Base-by-base conservation (phyloP, 345 rosid genomes). In the Salix koriyanagi region DNA sequence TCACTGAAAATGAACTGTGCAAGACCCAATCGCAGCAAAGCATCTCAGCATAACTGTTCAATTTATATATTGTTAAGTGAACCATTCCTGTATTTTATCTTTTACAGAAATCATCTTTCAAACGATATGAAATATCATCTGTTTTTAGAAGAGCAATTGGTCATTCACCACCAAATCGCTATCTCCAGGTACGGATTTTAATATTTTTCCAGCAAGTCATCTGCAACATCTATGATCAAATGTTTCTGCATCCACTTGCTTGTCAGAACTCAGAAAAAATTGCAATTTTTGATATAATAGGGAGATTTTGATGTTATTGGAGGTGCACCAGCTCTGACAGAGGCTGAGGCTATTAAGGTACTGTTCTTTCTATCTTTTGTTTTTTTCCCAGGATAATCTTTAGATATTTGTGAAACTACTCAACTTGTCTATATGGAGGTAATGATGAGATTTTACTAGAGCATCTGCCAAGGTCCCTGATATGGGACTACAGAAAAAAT, bases 271-370 rank as follows among this genome's bases (percentile, higher is more conserved):
- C 60, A 70, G 70, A n/a, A 50, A 23, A 66, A 69, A 72, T 12
- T 54, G 60, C 73, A 36, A 6, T 79, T 80, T 84, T 74, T 58
- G 75, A 80, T 69, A 71, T 41, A 76, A 86, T 65, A 95, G 99
- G 97, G 95, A 65, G 99, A 95, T 82, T 95, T 95, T 80, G 99
- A 95, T 85, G 87, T 95, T 79, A 73, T 95, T 80, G 97, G 97
- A 79, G 99, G 99, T 85, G 89, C 87, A 70, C 79, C 97, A 80
- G 87, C 97, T 74, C 84, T 95, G 84, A 89, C 92, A 73, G 97
- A 92, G 84, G 95, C 97, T 79, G 99, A 92, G 86, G 87, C 83
- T 90, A 91, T 89, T 81, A 95, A 90, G 92, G 94, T 87, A 28
- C 65, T 70, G 26, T 26, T 56, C 39, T 61, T 32, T 50, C 41